A percentile compares a stretch with the other conserved stretches of the same genome.
phyloP scores from a whole-genome alignment of 2,329 filamentous ascomycete species.

The Tympanopsis confertula region DNA sequence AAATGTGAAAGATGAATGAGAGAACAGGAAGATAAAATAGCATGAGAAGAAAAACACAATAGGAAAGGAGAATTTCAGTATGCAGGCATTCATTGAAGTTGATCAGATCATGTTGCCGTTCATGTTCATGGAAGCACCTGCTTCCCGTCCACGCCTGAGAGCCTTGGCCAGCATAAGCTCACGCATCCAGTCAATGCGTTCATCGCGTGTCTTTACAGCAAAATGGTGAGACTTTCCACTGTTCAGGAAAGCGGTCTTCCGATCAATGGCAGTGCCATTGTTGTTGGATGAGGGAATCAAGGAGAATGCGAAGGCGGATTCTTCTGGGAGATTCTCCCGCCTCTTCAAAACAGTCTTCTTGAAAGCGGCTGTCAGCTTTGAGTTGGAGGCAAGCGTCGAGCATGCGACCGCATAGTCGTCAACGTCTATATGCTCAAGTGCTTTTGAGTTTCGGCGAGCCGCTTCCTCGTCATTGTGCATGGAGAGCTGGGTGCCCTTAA shows the following conservation, averaged over 20 bases:
- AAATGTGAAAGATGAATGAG: too few species aligned
- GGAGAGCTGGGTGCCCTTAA: constrained; percentile 5
- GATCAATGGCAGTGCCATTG: neutral
- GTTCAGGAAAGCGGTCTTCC: neutral
- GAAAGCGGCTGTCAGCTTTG: constrained; percentile 1
- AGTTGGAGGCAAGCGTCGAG: constrained; percentile 5
- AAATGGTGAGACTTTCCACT: neutral
- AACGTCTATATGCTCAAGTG: constrained; percentile 20
- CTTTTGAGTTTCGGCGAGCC: constrained; percentile 10
- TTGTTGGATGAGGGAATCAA: neutral
- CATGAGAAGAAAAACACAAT: neutral
- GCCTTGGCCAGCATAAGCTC: constrained; percentile 1
- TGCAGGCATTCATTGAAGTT: too few species aligned
- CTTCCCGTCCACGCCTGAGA: neutral
- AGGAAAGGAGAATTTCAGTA: too few species aligned
- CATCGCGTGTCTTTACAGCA: neutral
- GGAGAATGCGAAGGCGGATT: neutral
- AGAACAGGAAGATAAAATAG: neutral
- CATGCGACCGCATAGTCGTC: constrained; percentile 24
- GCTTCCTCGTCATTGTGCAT: constrained; percentile 17
- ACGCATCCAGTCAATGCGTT: constrained; percentile 1
- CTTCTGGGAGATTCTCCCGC: neutral
- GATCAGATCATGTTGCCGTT: neutral
- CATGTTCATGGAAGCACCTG: neutral
- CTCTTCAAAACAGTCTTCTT: neutral